Percentiles rank a stretch among this genome's conserved stretches.
Conservation (phyloP, 2,329 filamentous ascomycete genomes). For the Fusarium sp. region DNA sequence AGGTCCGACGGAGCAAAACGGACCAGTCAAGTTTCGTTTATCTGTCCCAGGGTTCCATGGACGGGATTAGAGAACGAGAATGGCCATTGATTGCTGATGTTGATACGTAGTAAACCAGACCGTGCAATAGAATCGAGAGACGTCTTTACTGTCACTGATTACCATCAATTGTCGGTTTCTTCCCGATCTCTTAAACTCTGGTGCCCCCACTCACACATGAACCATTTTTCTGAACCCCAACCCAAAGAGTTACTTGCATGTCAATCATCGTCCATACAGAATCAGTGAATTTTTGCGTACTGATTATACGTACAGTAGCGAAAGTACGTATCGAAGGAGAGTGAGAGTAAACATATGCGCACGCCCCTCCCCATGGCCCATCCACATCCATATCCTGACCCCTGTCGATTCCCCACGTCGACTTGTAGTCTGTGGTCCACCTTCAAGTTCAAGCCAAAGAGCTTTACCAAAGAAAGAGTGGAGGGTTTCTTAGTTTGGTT, state of each 20-base stretch:
- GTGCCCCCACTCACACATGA: slow-evolving; percentile 22
- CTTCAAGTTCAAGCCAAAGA: slow-evolving; percentile 19
- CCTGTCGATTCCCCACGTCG: slow-evolving; percentile 34
- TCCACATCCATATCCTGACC: slow-evolving; percentile 22
- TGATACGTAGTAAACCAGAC: neutral
- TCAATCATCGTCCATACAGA: slow-evolving; percentile 11
- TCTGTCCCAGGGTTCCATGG: neutral
- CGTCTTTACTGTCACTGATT: too few relatives aligned
- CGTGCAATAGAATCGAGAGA: neutral
- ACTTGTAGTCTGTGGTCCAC: slow-evolving; percentile 28
- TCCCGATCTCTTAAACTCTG: slow-evolving; percentile 5
- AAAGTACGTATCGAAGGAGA: neutral
- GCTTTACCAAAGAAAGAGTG: slow-evolving; percentile 9
- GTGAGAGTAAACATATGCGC: slow-evolving; percentile 11
- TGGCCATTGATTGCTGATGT: neutral
- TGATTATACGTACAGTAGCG: neutral
- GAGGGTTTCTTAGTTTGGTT: slow-evolving; percentile 34
- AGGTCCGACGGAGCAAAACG: slow-evolving; percentile 10
- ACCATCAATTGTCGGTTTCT: neutral
- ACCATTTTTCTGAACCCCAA: slow-evolving; percentile 20
- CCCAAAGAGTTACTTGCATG: slow-evolving; percentile 14
- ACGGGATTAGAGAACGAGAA: slow-evolving; percentile 5
- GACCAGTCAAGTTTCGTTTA: slow-evolving; percentile 13
- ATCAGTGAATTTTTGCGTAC: slow-evolving; percentile 29
- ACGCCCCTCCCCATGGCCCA: slow-evolving; percentile 34